Conservation (phyloP, 768 basidiomycete genomes). For the Tylopilus rubrobrunneus region DNA sequence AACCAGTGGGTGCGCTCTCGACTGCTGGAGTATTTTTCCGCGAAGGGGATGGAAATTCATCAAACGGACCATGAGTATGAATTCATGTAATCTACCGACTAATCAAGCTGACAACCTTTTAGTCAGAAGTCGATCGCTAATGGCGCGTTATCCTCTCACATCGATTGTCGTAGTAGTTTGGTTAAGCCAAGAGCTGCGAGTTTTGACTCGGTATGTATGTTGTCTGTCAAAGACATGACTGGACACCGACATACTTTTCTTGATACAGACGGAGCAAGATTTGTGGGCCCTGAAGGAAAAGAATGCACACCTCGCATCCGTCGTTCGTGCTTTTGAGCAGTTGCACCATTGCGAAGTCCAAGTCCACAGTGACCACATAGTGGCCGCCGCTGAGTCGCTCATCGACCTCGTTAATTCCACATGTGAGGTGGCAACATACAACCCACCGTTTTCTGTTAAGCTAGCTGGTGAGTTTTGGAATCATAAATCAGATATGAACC, state of each 20-base stretch:
- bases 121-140: background rate
- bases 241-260: background rate
- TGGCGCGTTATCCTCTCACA: background rate
- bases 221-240: background rate
- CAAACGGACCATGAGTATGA: background rate
- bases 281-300: background rate
- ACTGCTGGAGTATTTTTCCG: background rate
- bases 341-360: background rate
- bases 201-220: background rate
- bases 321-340: background rate
- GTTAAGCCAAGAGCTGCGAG: background rate
- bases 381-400: background rate
- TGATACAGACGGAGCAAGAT: background rate
- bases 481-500: background rate
- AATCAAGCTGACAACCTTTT: background rate
- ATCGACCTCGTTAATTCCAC: background rate
- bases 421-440: background rate
- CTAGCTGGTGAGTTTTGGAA: background rate
- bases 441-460: background rate
- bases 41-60: background rate
- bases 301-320: background rate
- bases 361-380: background rate
- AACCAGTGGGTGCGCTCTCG: background rate
- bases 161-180: background rate
- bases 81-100: background rate